phyloP scores from a whole-genome alignment of 768 basidiomycete genomes.

The Sarcodon sp. region DNA sequence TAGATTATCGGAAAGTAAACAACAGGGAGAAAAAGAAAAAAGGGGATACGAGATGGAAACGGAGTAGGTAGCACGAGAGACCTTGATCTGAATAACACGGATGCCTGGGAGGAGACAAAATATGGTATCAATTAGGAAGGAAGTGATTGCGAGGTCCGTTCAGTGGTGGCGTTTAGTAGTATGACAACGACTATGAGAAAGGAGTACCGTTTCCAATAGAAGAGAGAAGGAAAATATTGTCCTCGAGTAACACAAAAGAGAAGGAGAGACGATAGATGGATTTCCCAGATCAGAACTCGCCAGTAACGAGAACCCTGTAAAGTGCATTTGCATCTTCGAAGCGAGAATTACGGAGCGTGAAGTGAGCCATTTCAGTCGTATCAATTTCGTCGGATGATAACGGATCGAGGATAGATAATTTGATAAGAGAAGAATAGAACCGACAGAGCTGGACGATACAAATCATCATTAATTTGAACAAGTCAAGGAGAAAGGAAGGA shows the following conservation, averaged over 20 bases:
- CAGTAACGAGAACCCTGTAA: constrained; percentile 48
- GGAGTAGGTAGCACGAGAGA: no score
- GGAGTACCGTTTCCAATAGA: no score
- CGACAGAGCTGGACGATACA: constrained; percentile 45
- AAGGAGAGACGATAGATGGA: background rate
- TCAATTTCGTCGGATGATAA: constrained; percentile 42
- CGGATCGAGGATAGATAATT: constrained; percentile 49
- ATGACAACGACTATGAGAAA: no score
- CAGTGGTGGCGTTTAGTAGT: no score
- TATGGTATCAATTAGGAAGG: no score
- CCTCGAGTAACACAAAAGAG: background rate
- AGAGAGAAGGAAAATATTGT: background rate
- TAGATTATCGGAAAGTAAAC: no score
- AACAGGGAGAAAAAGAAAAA: no score
- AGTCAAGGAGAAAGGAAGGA: background rate
- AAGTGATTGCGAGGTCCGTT: no score
- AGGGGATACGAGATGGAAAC: no score
- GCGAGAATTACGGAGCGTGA: constrained; percentile 55
- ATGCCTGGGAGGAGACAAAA: no score
- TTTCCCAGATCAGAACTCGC: constrained; percentile 16
- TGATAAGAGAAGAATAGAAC: constrained; percentile 63
- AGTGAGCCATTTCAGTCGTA: constrained; percentile 67
- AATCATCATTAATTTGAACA: background rate
- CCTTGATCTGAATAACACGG: no score
- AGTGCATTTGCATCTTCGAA: constrained; percentile 69